phyloP scores from a whole-genome alignment of 768 basidiomycete genomes.

The Kwoniella mangroviensis region DNA sequence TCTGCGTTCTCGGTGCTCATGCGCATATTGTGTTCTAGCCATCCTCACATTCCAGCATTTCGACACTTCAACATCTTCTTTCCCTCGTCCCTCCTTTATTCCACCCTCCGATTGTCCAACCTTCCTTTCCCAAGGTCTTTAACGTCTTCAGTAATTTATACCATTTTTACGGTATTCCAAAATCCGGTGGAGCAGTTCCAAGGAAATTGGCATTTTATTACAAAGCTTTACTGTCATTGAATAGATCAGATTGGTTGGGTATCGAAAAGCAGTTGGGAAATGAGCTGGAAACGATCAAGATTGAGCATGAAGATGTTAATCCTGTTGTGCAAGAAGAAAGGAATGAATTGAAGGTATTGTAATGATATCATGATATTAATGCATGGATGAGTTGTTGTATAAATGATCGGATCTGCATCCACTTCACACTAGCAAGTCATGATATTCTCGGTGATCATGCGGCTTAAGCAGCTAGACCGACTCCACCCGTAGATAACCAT shows the following conservation, averaged over 20 bases:
- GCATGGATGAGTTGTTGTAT: neutral
- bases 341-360: neutral
- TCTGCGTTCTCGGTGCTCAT: no score
- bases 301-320: neutral
- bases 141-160: slow-evolving; percentile 40
- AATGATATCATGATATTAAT: neutral
- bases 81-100: slow-evolving; percentile 20
- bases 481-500: slow-evolving; percentile 83
- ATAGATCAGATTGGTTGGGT: slow-evolving; percentile 37
- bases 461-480: slow-evolving; percentile 19
- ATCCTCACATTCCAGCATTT: slow-evolving; percentile 17
- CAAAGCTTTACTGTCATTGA: slow-evolving; percentile 32
- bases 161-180: slow-evolving; percentile 23
- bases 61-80: slow-evolving; percentile 26
- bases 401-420: neutral
- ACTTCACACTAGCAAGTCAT: no score
- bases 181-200: slow-evolving; percentile 27
- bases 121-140: slow-evolving; percentile 21
- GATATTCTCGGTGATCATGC: neutral
- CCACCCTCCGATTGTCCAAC: slow-evolving; percentile 42
- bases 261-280: slow-evolving; percentile 36
- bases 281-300: slow-evolving; percentile 33
- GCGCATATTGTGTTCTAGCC: neutral
- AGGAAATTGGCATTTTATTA: slow-evolving; percentile 47
- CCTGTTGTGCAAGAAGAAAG: neutral